A percentile compares a stretch with the other conserved stretches of the same genome.
These are phyloP conservation scores for Penstemon newberryi DNA, from an alignment of 257 asterid species.

Conservation along the genomic window DNA sequence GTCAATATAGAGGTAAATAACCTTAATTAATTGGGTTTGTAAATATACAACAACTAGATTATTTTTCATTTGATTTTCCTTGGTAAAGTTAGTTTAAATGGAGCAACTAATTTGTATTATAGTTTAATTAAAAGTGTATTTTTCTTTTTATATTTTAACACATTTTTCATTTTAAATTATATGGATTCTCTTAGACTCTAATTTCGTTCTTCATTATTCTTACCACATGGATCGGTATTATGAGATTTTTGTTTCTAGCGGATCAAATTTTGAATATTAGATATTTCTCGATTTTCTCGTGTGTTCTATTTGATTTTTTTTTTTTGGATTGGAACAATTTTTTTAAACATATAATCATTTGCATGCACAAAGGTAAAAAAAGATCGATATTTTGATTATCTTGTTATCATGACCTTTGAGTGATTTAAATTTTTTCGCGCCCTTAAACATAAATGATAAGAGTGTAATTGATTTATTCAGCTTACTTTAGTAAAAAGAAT, in stretches of 20 bases:
- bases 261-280: neutral
- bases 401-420: neutral
- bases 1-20: constrained; percentile 17
- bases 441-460: too few species aligned
- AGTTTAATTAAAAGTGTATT: too few species aligned
- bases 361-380: neutral
- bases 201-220: neutral
- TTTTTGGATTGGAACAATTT: neutral
- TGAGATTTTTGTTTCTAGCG: neutral
- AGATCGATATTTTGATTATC: neutral
- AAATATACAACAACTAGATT: too few species aligned
- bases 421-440: neutral
- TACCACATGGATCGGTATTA: neutral
- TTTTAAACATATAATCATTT: neutral
- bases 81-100: too few species aligned
- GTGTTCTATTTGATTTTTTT: neutral
- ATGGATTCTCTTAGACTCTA: neutral
- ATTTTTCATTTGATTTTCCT: neutral
- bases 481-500: too few species aligned
- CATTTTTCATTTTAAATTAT: neutral
- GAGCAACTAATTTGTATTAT: too few species aligned
- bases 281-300: too few species aligned
- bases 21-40: neutral
- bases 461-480: too few species aligned
- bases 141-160: too few species aligned